A percentile compares a stretch with the other conserved stretches of the same genome.
Conservation (phyloP, 2,329 filamentous ascomycete genomes). For the Cryphonectria naterciae region DNA sequence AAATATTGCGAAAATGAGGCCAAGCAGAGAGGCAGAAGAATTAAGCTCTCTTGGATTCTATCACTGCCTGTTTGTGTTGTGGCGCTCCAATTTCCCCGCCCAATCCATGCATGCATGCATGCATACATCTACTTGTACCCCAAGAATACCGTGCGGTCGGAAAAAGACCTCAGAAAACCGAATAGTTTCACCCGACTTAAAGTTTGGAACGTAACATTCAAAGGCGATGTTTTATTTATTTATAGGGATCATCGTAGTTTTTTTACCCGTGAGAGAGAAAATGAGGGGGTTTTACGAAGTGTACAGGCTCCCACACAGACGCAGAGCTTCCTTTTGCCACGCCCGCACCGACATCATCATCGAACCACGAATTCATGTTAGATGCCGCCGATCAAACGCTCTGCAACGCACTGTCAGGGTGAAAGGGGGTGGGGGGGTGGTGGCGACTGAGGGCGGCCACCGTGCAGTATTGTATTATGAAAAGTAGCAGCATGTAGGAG, state of each 20-base stretch:
- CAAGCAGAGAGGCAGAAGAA: neutral
- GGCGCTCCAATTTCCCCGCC: neutral
- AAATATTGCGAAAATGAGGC: neutral
- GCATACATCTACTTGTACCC: neutral
- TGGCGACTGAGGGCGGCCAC: neutral
- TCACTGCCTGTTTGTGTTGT: neutral
- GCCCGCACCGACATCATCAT: neutral
- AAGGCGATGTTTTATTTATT: neutral
- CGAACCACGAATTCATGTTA: neutral
- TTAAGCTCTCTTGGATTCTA: neutral
- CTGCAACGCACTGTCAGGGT: neutral
- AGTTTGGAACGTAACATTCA: neutral
- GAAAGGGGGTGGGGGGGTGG: no score
- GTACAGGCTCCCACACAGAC: neutral
- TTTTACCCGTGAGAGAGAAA: neutral
- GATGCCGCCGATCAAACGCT: conserved; percentile 3
- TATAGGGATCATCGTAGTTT: neutral
- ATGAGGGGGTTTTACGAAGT: neutral
- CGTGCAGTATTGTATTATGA: neutral
- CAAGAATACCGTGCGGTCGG: neutral
- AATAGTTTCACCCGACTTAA: neutral
- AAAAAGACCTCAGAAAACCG: neutral
- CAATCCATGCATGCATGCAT: neutral
- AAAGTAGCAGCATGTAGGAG: neutral
- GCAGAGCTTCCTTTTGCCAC: neutral